Evolutionary conservation across 2,329 filamentous ascomycete genomes (phyloP).

Genomic region (Macrophomina pseudophaseolina): DNA sequence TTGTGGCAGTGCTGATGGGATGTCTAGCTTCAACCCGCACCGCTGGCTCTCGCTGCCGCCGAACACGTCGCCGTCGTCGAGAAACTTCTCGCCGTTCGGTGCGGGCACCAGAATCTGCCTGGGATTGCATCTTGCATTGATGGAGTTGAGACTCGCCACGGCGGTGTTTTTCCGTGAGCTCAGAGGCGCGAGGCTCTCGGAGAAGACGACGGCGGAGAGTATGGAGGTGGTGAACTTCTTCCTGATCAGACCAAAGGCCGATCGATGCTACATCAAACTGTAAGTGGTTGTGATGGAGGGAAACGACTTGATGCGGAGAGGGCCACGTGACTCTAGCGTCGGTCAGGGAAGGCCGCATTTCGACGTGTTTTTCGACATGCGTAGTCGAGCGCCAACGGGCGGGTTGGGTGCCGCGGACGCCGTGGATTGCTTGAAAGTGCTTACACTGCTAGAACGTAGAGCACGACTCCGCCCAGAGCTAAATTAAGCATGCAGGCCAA

Average conservation of each 20-base stretch:
- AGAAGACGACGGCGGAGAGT: conserved; percentile 42
- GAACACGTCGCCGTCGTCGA: conserved; percentile 41
- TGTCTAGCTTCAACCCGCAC: conserved; percentile 39
- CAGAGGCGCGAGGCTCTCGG: conserved; percentile 35
- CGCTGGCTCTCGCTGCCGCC: conserved; percentile 37
- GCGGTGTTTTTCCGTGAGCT: conserved; percentile 59
- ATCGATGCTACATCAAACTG: conserved; percentile 40
- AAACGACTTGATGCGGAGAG: too few relatives aligned
- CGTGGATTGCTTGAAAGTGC: too few relatives aligned
- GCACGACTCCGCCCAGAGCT: too few relatives aligned
- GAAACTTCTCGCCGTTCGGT: conserved; percentile 68
- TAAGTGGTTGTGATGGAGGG: neutral
- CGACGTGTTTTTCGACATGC: too few relatives aligned
- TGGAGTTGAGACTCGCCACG: conserved; percentile 60
- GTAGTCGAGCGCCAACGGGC: too few relatives aligned
- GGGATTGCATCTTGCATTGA: conserved; percentile 69
- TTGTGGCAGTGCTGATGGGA: neutral
- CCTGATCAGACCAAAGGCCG: conserved; percentile 49
- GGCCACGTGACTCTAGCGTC: too few relatives aligned
- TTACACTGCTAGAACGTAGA: too few relatives aligned
- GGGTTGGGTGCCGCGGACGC: too few relatives aligned
- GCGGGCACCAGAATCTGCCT: conserved; percentile 72
- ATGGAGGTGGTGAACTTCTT: conserved; percentile 54
- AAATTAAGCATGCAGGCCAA: too few relatives aligned
- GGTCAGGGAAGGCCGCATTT: too few relatives aligned